Evolutionary conservation across 805 yeast genomes (phyloP), one percentile per base, ranked within the genome.

Genomic region (Metschnikowia cubensis): DNA sequence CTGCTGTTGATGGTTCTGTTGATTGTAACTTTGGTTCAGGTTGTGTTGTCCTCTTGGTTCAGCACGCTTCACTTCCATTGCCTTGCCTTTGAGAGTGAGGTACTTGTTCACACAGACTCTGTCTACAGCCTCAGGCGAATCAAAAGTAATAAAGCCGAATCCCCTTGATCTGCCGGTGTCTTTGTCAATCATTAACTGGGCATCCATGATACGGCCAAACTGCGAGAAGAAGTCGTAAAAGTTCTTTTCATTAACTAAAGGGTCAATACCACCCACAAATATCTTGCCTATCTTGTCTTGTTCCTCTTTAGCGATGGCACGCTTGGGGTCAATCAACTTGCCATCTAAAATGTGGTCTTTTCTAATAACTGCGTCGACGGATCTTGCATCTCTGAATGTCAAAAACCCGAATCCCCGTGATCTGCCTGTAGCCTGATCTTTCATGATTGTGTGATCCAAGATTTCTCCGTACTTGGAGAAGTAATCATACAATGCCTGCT

Each of bases 81-180:
- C 78, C 62, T 86, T 88, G 43, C 96, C 97, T 63, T 89, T 90
- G 60, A 92, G 83, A 50, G 84, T 82, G 56, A 92, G 79, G 63
- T 83, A 89, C 67, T 86, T 87, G 67, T 85, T 86, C 50, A 83
- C 85, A 49, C 94, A 84, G 49, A 89, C 96, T 58, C 83, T 78
- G 61, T 91, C 97, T 41, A 92, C 97, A 14, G 97, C 97, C 42
- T 86, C 91, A 20, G 96, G 95, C 17, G 95, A 82, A 63, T 92
- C 98, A 70, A 87, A 92, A 13, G 99, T 92, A 55, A 92, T 90
- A 68, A 92, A 92, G 1, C 99, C 99, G 68, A 90, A 92, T 22
- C 99, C 99, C 73, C 98, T 82, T 2, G 97, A 89, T 63, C 96
- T 82, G 52, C 98, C 97, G 3, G 97, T 88, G 67, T 91, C 97